These are phyloP conservation scores for Poteriospumella lacustris DNA, from an alignment of 108 stramenopile species.

Conservation along the genomic window DNA sequence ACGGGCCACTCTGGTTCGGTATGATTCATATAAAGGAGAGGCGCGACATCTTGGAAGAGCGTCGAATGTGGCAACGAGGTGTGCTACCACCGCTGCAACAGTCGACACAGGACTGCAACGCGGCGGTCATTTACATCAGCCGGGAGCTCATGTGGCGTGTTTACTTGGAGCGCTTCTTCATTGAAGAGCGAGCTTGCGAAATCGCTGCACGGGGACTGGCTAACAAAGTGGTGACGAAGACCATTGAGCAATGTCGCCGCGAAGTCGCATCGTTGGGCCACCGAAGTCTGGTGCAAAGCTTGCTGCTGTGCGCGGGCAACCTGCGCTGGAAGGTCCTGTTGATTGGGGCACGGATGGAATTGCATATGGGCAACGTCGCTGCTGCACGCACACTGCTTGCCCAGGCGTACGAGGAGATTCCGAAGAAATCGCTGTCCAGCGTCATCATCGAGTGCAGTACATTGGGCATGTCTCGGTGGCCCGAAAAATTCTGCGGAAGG, in stretches of 20 bases:
- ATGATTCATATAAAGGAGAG: slow-evolving; percentile 78
- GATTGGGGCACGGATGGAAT: slow-evolving; percentile 86
- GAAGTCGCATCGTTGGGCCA: slow-evolving; percentile 54
- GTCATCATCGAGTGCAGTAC: slow-evolving; percentile 85
- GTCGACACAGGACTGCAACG: slow-evolving; percentile 65
- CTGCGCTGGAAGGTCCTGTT: slow-evolving; percentile 70
- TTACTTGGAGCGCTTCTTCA: slow-evolving; percentile 84
- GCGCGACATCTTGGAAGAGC: slow-evolving; percentile 27
- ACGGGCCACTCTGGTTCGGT: slow-evolving; percentile 94
- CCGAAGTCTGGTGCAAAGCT: slow-evolving; percentile 67
- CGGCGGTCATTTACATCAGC: slow-evolving; percentile 74
- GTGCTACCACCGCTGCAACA: slow-evolving; percentile 55
- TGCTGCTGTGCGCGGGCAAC: slow-evolving; percentile 76
- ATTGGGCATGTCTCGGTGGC: slow-evolving; percentile 71
- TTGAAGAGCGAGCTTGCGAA: slow-evolving; percentile 74
- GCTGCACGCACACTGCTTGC: slow-evolving; percentile 70
- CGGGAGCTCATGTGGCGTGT: slow-evolving; percentile 93
- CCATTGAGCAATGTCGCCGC: slow-evolving; percentile 27
- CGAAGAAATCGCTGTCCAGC: slow-evolving; percentile 74
- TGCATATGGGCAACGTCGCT: slow-evolving; percentile 68
- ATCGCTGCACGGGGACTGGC: slow-evolving; percentile 43
- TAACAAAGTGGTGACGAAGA: slow-evolving; percentile 45
- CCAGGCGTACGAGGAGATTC: slow-evolving; percentile 76
- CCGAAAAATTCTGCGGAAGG: slow-evolving; percentile 63
- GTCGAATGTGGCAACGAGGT: slow-evolving; percentile 50